These are phyloP conservation scores for Citrus reticulata DNA, from an alignment of 345 rosid species.

Conservation along the genomic window DNA sequence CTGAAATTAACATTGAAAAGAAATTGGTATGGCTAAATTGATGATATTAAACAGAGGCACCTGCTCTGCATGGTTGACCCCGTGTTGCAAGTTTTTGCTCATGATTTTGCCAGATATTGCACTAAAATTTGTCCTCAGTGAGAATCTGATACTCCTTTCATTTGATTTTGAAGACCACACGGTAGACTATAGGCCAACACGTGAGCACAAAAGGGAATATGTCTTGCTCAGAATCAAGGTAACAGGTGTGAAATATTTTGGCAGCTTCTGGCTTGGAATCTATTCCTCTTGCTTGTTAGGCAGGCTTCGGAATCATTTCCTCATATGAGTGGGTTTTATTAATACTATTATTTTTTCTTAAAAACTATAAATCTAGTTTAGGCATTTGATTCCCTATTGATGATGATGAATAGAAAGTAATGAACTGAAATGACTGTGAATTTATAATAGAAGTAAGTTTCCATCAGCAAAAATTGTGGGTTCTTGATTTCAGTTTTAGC, in stretches of 20 bases:
- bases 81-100: not conserved
- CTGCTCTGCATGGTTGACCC: not conserved
- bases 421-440: not conserved
- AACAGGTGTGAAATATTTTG: not conserved
- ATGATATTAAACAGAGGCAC: not conserved
- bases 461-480: not conserved
- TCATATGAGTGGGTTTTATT: not conserved
- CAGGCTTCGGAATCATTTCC: not conserved
- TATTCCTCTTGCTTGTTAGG: not conserved
- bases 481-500: not conserved
- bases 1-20: not conserved
- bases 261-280: not conserved
- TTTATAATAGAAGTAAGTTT: not conserved
- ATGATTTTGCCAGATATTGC: not conserved
- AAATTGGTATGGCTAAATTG: not conserved
- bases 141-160: no score
- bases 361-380: not conserved
- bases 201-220: no score
- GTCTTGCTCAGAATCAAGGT: no score
- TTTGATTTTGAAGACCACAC: no score
- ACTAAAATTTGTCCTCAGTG: not conserved
- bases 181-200: no score
- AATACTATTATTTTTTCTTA: not conserved
- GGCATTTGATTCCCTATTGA: not conserved
- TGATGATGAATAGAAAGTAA: not conserved